A percentile compares a stretch with the other conserved stretches of the same genome.
Evolutionary conservation across 2,329 filamentous ascomycete species (phyloP).

Genomic region (Ploettnerulaceae sp.): DNA sequence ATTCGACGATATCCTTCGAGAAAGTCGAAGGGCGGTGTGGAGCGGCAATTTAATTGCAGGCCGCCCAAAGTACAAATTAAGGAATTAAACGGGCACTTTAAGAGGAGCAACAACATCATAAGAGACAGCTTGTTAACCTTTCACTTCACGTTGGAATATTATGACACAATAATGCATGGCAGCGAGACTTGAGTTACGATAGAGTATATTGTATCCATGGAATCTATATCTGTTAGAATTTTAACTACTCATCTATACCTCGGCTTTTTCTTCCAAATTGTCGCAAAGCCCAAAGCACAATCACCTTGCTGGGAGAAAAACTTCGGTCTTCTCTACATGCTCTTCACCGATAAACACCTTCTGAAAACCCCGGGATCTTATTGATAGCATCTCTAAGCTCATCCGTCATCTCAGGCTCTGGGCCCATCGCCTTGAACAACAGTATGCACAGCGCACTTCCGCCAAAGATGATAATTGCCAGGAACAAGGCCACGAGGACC

Average conservation of each 20-base stretch:
- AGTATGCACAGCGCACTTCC: background rate
- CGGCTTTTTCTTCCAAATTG: too few species aligned
- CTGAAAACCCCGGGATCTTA: background rate
- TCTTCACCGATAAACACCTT: background rate
- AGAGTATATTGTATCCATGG: too few species aligned
- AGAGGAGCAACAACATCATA: too few species aligned
- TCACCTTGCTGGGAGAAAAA: slow-evolving; percentile 1
- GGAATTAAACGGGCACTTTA: too few species aligned
- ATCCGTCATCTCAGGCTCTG: background rate
- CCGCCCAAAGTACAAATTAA: too few species aligned
- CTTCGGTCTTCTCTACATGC: background rate
- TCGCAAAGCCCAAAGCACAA: too few species aligned
- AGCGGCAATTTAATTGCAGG: slow-evolving; percentile 12
- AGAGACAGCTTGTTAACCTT: too few species aligned
- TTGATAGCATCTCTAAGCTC: slow-evolving; percentile 1
- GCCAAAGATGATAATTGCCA: background rate
- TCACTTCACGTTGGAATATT: too few species aligned
- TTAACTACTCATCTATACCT: too few species aligned
- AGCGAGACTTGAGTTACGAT: too few species aligned
- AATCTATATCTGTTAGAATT: too few species aligned
- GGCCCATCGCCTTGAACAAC: background rate
- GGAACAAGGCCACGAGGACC: background rate
- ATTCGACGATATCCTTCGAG: slow-evolving; percentile 2
- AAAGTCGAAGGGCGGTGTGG: slow-evolving; percentile 11
- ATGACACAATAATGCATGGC: too few species aligned